phyloP scores from a whole-genome alignment of 139 green algal species.

The Nannochloris sp. region DNA sequence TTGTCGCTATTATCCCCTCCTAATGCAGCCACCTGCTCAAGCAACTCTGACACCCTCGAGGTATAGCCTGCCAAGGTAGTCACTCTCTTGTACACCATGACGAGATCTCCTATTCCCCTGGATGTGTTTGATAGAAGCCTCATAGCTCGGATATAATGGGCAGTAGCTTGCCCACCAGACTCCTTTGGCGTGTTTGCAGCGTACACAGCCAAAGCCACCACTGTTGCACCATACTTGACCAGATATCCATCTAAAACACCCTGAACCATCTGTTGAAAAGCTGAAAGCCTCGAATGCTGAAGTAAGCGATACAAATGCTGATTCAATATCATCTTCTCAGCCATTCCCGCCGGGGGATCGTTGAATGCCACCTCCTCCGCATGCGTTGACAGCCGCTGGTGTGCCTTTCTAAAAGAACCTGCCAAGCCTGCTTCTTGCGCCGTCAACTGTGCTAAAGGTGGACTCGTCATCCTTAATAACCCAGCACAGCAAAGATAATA shows the following conservation, averaged over 20 bases:
- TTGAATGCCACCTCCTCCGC: slow-evolving; percentile 69
- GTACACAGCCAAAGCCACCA: slow-evolving; percentile 77
- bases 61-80: slow-evolving; percentile 80
- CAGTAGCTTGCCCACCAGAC: background rate
- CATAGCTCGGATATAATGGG: slow-evolving; percentile 79
- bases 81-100: slow-evolving; percentile 94
- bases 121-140: slow-evolving; percentile 79
- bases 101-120: slow-evolving; percentile 81
- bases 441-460: slow-evolving; percentile 78
- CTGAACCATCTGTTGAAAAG: slow-evolving; percentile 80
- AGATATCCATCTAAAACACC: slow-evolving; percentile 14
- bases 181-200: slow-evolving; percentile 16
- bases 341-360: slow-evolving; percentile 64
- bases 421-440: slow-evolving; percentile 65
- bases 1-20: slow-evolving; percentile 41
- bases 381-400: slow-evolving; percentile 22
- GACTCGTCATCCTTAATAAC: slow-evolving; percentile 64
- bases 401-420: slow-evolving; percentile 49
- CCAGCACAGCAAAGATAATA: slow-evolving; percentile 64
- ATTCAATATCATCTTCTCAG: slow-evolving; percentile 85
- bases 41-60: slow-evolving; percentile 77
- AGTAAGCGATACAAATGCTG: slow-evolving; percentile 79
- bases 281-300: slow-evolving; percentile 63
- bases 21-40: slow-evolving; percentile 71
- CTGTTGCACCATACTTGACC: slow-evolving; percentile 44